A percentile compares a stretch with the other conserved stretches of the same genome.
Evolutionary conservation across 805 yeast genomes (phyloP).

Genomic region (Cyberlindnera americana): DNA sequence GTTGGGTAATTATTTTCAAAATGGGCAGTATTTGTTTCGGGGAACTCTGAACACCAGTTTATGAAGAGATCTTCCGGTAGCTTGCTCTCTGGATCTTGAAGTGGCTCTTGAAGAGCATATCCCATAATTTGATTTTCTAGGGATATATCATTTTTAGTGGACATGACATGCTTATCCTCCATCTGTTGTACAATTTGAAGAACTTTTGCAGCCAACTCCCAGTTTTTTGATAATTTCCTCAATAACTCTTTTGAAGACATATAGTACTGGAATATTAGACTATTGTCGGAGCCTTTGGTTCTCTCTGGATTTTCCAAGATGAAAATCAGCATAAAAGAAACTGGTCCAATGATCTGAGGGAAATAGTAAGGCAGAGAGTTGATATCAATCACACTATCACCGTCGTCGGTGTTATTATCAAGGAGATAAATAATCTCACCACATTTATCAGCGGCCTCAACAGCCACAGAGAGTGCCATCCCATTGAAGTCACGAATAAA

Average conservation of each 20-base stretch:
- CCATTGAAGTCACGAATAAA: constrained; percentile 13
- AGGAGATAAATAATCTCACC: constrained; percentile 7
- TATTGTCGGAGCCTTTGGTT: background rate
- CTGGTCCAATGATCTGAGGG: constrained; percentile 9
- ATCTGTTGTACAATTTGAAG: constrained; percentile 1
- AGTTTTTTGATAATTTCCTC: constrained; percentile 1
- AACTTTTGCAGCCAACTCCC: background rate
- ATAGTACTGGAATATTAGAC: background rate
- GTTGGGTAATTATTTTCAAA: no score
- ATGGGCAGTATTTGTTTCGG: background rate
- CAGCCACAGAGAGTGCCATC: constrained; percentile 1
- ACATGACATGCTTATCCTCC: background rate
- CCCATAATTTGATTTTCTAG: no score
- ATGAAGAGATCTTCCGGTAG: no score
- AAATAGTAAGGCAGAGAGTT: constrained; percentile 18
- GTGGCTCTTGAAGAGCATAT: no score
- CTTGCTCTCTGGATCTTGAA: no score
- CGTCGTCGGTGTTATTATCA: background rate
- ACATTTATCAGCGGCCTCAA: constrained; percentile 21
- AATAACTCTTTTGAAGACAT: background rate
- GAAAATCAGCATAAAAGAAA: constrained; percentile 13
- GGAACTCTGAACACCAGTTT: background rate
- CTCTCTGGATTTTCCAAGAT: background rate
- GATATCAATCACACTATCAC: background rate
- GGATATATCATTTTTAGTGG: background rate